Base-by-base conservation (phyloP, 2,329 filamentous ascomycete species). In the Ceratocystis harringtonii region DNA sequence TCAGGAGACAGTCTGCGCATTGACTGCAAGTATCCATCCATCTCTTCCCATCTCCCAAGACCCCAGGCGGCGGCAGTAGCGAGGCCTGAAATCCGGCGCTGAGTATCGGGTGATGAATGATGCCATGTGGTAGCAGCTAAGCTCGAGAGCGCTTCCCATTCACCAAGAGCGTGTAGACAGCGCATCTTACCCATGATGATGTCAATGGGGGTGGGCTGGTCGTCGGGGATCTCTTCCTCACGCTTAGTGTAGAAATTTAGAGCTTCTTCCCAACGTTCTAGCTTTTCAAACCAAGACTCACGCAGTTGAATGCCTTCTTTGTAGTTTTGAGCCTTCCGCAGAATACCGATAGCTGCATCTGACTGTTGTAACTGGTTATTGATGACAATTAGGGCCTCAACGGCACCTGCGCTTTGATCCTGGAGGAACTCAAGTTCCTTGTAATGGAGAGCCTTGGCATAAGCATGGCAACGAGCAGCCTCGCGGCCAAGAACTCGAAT, bases 111-210 rank as follows among this genome's bases (percentile, higher is more conserved):
- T 3, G 86, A 86, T 6, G 92, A 94, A 73, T 92, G 91, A 70
- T 89, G 84, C 94, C 94, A 99, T 63, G 92, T 95, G 72, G 92
- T 91, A 72, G 95, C 88, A 0, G 92, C 92, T 65, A 99, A 80
- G 61, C 85, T 86, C 0, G 92, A 95, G 17, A 99, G 80, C 3
- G 90, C 85, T 70, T 97, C 95, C 94, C 94, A 99, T 75, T 99
- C 94, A 68, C 94, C 94, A 44, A 99, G 81, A 7, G 94, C 95
- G 73, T 99, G 94, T 69, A 97, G 78, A 80, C 94, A 99, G 61
- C 94, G 86, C 94, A 99, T 99, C 77, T 99, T 99, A 70, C 94
- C 94, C 92, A 99, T 97, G 43, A 95, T 91, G 64, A 99, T 90
- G 68, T 97, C 94, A 68, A 99, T 90, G 0, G 90, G 91, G 0